Base-by-base conservation (phyloP, 257 asterid genomes). In the Scutellaria barbata region DNA sequence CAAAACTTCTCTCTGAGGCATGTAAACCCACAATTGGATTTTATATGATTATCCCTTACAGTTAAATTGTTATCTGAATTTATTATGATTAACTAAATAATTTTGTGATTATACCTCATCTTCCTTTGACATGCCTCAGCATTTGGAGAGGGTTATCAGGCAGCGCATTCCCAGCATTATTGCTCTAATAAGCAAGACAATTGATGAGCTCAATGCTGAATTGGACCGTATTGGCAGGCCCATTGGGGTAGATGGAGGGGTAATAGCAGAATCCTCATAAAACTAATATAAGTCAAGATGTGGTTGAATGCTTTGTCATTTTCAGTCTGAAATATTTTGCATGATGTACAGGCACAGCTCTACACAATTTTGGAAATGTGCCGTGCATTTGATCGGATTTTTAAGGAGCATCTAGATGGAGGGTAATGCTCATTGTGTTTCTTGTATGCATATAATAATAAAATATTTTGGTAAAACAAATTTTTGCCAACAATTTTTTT, bases 161-260 rank as follows among this genome's bases (percentile, higher is more conserved):
- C 98, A 93, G 82, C 86, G 92, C 37, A 93, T 93, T 74, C 98
- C 98, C 71, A 91, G 97, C 87, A 93, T 93, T 74, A 80, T 93
- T 77, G 89, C 97, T 66, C 79, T 93, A 45, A 93, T 93, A 74
- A 93, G 90, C 80, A 93, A 85, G 92, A 79, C 94, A 22, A 89
- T 93, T 42, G 97, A 93, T 74, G 98, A 93, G 87, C 87, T 93
- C 83, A 93, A 93, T 63, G 92, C 96, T 25, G 98, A 93, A 85
- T 80, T 93, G 84, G 98, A 93, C 72, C 95, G 92, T 57, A 93
- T 93, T 63, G 98, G 98, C 57, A 85, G 96, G 68, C 98, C 98
- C 68, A 46, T 93, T 77, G 97, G 86, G 58, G 93, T 72, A 12
- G 98, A 93, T 74, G 97, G 98, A 66, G 98, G 97, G 96, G 98